Conservation (phyloP, 2,329 filamentous ascomycete genomes). For the Hyphodiscus sp. region DNA sequence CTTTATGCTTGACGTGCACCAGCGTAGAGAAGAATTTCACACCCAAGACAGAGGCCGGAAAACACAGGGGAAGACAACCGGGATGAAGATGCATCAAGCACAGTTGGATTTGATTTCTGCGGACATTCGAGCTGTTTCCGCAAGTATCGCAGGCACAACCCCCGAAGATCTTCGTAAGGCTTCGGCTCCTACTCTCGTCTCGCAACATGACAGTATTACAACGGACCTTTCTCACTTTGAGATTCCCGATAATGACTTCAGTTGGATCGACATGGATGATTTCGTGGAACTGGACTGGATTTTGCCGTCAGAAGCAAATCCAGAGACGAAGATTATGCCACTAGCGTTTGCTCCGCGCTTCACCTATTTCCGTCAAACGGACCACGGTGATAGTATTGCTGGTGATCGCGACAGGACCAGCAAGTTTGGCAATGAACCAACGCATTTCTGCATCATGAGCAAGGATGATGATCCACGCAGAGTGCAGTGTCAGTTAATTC, state of each 20-base stretch:
- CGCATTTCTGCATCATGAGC: conserved; percentile 93
- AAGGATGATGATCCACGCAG: conserved; percentile 80
- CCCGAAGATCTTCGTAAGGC: conserved; percentile 66
- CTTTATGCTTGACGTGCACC: conserved; percentile 95
- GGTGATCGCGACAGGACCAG: conserved; percentile 79
- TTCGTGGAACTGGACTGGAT: conserved; percentile 99
- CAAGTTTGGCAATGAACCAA: conserved; percentile 87
- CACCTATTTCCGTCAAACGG: conserved; percentile 95
- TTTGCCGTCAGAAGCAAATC: conserved; percentile 79
- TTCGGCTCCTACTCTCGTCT: conserved; percentile 42
- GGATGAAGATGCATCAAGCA: conserved; percentile 92
- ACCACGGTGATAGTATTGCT: conserved; percentile 73
- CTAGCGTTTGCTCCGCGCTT: conserved; percentile 89
- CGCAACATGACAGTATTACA: conserved; percentile 48
- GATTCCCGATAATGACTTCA: conserved; percentile 90
- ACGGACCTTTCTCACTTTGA: conserved; percentile 81
- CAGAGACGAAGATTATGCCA: conserved; percentile 89
- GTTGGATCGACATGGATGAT: conserved; percentile 99
- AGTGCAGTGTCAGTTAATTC: conserved; percentile 81
- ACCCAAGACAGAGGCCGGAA: conserved; percentile 71
- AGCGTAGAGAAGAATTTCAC: conserved; percentile 85
- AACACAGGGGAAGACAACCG: conserved; percentile 74
- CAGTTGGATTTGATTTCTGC: conserved; percentile 88
- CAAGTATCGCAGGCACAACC: conserved; percentile 76
- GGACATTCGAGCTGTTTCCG: conserved; percentile 89